Percentiles rank a stretch among this genome's conserved stretches.
Conservation (phyloP, 306 rosid genomes). For the Vigna reflexopilosa region DNA sequence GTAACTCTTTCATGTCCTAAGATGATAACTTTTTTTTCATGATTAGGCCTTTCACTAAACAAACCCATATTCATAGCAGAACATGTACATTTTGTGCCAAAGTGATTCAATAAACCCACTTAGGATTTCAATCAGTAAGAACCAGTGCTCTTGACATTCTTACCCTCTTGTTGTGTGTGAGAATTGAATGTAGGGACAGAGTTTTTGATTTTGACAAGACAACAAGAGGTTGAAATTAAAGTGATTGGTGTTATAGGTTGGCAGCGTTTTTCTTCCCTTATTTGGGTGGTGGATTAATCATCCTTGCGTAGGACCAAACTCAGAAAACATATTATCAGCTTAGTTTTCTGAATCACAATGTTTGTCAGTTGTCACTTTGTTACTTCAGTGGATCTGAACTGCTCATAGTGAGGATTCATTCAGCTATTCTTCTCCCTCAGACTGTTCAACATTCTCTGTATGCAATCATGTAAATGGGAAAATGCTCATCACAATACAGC, state of each 20-base stretch:
- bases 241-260: conserved; percentile 20
- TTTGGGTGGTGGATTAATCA: conserved; percentile 36
- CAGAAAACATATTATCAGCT: neutral
- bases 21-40: neutral
- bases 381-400: conserved; percentile 44
- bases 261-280: conserved; percentile 16
- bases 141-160: too few relatives aligned
- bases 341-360: conserved; percentile 35
- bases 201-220: conserved; percentile 13
- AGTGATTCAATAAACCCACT: too few relatives aligned
- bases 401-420: conserved; percentile 46
- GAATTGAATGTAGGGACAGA: too few relatives aligned
- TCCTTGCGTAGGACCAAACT: conserved; percentile 17
- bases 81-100: too few relatives aligned
- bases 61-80: neutral
- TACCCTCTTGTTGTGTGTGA: too few relatives aligned
- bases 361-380: conserved; percentile 26
- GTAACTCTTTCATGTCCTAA: too few relatives aligned
- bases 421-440: conserved; percentile 37
- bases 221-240: neutral
- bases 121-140: too few relatives aligned
- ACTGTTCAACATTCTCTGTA: conserved; percentile 47
- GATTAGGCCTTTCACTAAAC: neutral
- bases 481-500: conserved; percentile 37
- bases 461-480: conserved; percentile 48